Evolutionary conservation across 345 rosid species (phyloP).

Genomic region (Laguncularia racemosa): DNA sequence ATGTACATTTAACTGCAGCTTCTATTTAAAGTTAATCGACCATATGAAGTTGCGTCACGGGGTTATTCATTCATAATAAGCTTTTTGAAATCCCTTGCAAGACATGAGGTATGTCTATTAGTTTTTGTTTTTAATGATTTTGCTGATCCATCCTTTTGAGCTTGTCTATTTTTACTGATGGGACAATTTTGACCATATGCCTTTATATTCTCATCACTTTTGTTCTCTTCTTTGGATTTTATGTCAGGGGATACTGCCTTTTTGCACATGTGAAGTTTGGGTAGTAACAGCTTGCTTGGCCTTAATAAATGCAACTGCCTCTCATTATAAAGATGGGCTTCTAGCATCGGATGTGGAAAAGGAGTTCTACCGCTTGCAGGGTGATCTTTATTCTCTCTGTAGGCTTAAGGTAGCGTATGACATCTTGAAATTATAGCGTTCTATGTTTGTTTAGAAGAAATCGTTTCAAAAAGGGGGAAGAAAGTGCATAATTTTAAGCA

Average conservation of each 20-base stretch:
- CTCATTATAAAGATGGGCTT: constrained; percentile 55
- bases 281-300: constrained; percentile 85
- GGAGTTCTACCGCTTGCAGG: constrained; percentile 86
- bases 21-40: constrained; percentile 78
- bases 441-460: too few relatives aligned
- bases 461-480: too few relatives aligned
- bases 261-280: constrained; percentile 93
- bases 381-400: constrained; percentile 92
- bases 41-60: constrained; percentile 92
- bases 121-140: background rate
- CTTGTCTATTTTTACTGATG: too few relatives aligned
- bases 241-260: constrained; percentile 52
- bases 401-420: constrained; percentile 62
- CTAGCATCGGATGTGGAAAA: constrained; percentile 72
- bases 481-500: too few relatives aligned
- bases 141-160: too few relatives aligned
- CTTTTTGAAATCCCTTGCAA: constrained; percentile 65
- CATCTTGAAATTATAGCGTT: background rate
- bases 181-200: background rate
- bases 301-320: constrained; percentile 59
- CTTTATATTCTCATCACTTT: background rate
- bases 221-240: constrained; percentile 14
- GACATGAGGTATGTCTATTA: constrained; percentile 56
- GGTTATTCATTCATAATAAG: constrained; percentile 78
- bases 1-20: constrained; percentile 40